Evolutionary conservation across 306 rosid genomes (phyloP).

Genomic region (Inga leiocalycina): DNA sequence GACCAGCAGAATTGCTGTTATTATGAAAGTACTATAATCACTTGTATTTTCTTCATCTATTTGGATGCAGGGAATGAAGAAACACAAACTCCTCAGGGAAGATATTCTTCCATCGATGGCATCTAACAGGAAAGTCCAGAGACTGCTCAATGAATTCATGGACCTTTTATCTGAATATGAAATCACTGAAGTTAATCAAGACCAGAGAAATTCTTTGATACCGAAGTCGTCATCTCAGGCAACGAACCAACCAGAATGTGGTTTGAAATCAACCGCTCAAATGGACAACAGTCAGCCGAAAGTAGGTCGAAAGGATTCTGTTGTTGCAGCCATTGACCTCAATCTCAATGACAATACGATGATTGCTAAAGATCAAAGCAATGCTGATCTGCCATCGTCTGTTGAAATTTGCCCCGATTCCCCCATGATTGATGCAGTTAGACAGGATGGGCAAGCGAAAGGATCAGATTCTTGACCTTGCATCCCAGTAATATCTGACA

Average conservation of each 20-base stretch:
- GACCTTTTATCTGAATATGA: slow-evolving; percentile 84
- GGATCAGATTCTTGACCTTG: slow-evolving; percentile 48
- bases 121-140: slow-evolving; percentile 94
- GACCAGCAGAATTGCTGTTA: background rate
- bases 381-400: slow-evolving; percentile 1
- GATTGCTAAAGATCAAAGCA: slow-evolving; percentile 29
- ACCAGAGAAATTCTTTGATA: slow-evolving; percentile 39
- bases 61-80: slow-evolving; percentile 80
- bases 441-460: slow-evolving; percentile 40
- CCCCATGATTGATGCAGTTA: slow-evolving; percentile 36
- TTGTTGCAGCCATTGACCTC: slow-evolving; percentile 31
- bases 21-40: slow-evolving; percentile 10
- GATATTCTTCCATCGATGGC: slow-evolving; percentile 99
- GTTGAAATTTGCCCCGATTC: slow-evolving; percentile 43
- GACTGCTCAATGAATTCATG: slow-evolving; percentile 93
- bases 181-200: slow-evolving; percentile 47
- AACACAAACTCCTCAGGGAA: slow-evolving; percentile 88
- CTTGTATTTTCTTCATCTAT: slow-evolving; percentile 15
- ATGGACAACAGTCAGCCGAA: slow-evolving; percentile 25
- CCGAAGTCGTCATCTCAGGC: slow-evolving; percentile 37
- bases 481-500: background rate
- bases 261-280: slow-evolving; percentile 28
- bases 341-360: slow-evolving; percentile 25
- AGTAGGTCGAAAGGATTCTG: slow-evolving; percentile 34
- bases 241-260: slow-evolving; percentile 34